Conservation (phyloP, 2,329 filamentous ascomycete species). For the Cordyceps fumosorosea region DNA sequence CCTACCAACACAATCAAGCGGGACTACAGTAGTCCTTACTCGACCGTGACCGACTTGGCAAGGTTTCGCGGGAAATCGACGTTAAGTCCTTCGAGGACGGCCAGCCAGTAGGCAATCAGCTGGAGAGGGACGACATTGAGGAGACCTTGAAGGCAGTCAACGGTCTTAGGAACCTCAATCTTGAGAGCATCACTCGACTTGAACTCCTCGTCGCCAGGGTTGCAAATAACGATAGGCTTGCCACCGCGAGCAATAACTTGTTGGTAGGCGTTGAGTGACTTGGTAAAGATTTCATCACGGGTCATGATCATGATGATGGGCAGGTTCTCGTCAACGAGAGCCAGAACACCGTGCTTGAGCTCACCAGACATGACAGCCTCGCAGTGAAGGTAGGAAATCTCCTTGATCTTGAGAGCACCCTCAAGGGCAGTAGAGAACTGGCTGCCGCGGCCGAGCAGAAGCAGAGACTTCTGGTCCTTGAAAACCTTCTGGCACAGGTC, state of each 20-base stretch:
- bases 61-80: constrained; percentile 98
- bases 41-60: constrained; percentile 97
- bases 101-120: constrained; percentile 98
- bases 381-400: constrained; percentile 98
- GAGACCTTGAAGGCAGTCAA: constrained; percentile 91
- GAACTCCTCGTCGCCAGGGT: constrained; percentile 84
- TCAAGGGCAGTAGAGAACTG: constrained; percentile 97
- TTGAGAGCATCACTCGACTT: constrained; percentile 81
- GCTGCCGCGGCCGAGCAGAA: constrained; percentile 88
- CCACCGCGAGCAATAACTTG: constrained; percentile 96
- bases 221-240: constrained; percentile 98
- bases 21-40: constrained; percentile 52
- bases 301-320: constrained; percentile 99
- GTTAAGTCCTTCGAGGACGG: constrained; percentile 90
- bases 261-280: constrained; percentile 99
- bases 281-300: constrained; percentile 90
- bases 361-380: constrained; percentile 99
- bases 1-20: neutral
- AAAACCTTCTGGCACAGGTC: constrained; percentile 84
- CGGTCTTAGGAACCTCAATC: constrained; percentile 94
- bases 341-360: constrained; percentile 96
- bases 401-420: constrained; percentile 98
- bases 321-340: constrained; percentile 94
- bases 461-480: constrained; percentile 94
- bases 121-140: constrained; percentile 97